Percentiles rank a stretch among this genome's conserved stretches.
Conservation (phyloP, 2,329 filamentous ascomycete genomes). For the Nigrograna mackinnonii region DNA sequence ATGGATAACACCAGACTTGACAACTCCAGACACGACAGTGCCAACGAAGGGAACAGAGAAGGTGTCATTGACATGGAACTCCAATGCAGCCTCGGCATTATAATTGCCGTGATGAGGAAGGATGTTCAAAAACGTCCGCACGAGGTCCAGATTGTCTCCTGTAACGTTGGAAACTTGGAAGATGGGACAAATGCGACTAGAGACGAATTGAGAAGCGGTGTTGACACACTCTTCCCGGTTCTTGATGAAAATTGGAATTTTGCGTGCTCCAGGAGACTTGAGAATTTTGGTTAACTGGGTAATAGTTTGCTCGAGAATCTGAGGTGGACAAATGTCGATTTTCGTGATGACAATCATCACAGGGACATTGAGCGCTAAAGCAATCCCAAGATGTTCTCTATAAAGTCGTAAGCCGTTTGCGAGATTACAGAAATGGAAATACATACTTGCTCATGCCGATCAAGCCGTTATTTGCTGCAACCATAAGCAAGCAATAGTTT, state of each 20-base stretch:
- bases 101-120: conserved; percentile 94
- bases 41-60: conserved; percentile 98
- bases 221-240: conserved; percentile 89
- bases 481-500: conserved; percentile 97
- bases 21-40: conserved; percentile 92
- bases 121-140: conserved; percentile 92
- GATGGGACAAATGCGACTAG: conserved; percentile 91
- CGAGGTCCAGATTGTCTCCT: conserved; percentile 84
- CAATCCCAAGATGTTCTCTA: conserved; percentile 89
- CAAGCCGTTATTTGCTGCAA: conserved; percentile 94
- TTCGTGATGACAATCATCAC: conserved; percentile 98
- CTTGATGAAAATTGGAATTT: conserved; percentile 96
- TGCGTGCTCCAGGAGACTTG: conserved; percentile 89
- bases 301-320: conserved; percentile 92
- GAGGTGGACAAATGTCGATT: conserved; percentile 95
- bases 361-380: conserved; percentile 90
- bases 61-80: conserved; percentile 95
- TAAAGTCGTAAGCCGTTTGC: conserved; percentile 7
- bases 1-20: conserved; percentile 82
- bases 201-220: conserved; percentile 94
- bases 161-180: conserved; percentile 99
- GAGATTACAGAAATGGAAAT: not conserved
- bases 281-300: conserved; percentile 90
- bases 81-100: conserved; percentile 80
- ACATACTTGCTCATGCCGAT: conserved; percentile 87